Conservation (phyloP, 2,329 filamentous ascomycete species). For the Nectriaceae sp. region DNA sequence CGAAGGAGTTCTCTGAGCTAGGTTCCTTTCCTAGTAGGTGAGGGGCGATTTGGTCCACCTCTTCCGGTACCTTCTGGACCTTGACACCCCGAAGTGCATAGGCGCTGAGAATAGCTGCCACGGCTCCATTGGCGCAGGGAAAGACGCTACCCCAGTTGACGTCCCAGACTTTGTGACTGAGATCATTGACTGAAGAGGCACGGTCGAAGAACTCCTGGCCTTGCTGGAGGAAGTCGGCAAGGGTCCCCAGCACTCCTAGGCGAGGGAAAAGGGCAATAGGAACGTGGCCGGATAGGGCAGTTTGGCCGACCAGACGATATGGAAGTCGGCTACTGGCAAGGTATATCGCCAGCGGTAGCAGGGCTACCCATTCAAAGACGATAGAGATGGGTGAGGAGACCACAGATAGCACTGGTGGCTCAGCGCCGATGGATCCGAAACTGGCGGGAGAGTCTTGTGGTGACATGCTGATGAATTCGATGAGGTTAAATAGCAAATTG, state of each 20-base stretch:
- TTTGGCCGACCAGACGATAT: constrained; percentile 2
- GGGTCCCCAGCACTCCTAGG: neutral
- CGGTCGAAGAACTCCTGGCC: constrained; percentile 3
- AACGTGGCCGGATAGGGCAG: constrained; percentile 1
- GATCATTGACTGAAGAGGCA: constrained; percentile 4
- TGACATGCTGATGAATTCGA: neutral
- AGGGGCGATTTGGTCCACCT: neutral
- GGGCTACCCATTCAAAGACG: neutral
- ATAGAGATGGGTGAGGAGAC: neutral
- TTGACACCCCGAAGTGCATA: neutral
- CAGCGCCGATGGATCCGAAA: neutral
- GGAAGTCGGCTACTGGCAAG: constrained; percentile 1
- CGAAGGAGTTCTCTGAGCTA: neutral
- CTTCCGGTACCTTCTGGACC: neutral
- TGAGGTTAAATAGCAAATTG: neutral
- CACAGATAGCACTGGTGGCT: neutral
- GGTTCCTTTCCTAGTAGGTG: no score
- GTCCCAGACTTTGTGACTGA: constrained; percentile 22
- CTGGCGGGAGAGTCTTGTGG: neutral
- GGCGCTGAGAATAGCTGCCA: constrained; percentile 1
- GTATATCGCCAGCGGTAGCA: neutral
- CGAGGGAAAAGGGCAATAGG: constrained; percentile 2
- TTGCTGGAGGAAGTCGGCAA: constrained; percentile 1
- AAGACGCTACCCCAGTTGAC: constrained; percentile 30
- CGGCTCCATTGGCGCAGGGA: constrained; percentile 28